Evolutionary conservation across 192 early-diverging fungal genomes (phyloP).

Genomic region (Phycomyces blakesleeanus): DNA sequence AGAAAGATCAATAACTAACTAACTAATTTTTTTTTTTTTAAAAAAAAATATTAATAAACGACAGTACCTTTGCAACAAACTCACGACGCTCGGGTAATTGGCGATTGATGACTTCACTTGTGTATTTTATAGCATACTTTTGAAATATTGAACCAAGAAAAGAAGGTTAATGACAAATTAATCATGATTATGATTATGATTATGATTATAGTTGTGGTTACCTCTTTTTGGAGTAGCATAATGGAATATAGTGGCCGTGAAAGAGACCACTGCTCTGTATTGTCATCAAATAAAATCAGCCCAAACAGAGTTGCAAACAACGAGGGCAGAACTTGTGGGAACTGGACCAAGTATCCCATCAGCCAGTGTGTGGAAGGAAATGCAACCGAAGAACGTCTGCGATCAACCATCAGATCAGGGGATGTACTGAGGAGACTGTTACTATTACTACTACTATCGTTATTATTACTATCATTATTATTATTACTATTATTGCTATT

Average conservation of each 20-base stretch:
- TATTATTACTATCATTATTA: no score
- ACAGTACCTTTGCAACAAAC: constrained; percentile 33
- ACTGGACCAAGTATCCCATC: constrained; percentile 45
- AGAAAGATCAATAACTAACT: no score
- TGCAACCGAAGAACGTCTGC: constrained; percentile 17
- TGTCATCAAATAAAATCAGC: constrained; percentile 76
- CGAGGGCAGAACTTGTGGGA: constrained; percentile 60
- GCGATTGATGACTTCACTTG: constrained; percentile 44
- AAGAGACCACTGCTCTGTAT: constrained; percentile 77
- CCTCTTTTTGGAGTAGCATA: constrained; percentile 70
- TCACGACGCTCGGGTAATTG: constrained; percentile 48
- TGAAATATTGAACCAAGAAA: no score
- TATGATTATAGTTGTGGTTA: constrained; percentile 23
- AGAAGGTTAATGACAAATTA: no score
- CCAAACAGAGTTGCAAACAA: constrained; percentile 67
- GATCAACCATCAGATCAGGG: neutral
- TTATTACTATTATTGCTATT: no score
- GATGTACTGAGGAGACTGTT: no score
- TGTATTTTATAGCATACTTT: constrained; percentile 52
- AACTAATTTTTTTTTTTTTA: no score
- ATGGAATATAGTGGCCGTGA: constrained; percentile 78
- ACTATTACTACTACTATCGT: no score
- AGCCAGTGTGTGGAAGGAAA: constrained; percentile 46
- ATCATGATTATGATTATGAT: constrained; percentile 1
- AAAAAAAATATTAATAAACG: neutral